A percentile compares a stretch with the other conserved stretches of the same genome.
Conservation (phyloP, 225 moss, liverwort and hornwort species). For the Pleurozium schreberi region DNA sequence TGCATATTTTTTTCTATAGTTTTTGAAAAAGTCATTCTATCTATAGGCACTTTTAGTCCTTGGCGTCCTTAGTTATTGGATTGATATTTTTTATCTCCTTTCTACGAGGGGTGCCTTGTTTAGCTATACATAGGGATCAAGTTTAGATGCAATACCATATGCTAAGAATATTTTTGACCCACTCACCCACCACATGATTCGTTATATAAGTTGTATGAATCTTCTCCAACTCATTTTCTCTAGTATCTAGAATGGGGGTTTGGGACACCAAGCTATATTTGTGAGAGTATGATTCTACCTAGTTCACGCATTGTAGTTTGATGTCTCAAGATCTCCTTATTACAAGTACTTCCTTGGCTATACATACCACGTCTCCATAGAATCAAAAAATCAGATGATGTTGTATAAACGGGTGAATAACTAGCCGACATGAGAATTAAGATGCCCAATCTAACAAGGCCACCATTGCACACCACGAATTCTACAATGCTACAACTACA, state of each 20-base stretch:
- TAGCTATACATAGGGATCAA: background rate
- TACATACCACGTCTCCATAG: background rate
- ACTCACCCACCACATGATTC: no score
- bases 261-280: background rate
- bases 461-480: background rate
- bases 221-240: background rate
- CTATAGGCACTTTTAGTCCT: background rate
- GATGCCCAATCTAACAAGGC: background rate
- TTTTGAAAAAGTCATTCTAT: background rate
- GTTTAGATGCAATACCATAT: background rate
- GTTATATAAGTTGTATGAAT: background rate
- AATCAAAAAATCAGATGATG: no score
- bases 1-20: accelerated
- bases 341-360: background rate
- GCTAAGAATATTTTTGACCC: background rate
- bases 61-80: accelerated
- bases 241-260: background rate
- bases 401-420: no score
- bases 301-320: no score
- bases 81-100: background rate
- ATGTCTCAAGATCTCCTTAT: no score
- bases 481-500: background rate
- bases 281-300: no score
- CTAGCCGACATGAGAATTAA: accelerated
- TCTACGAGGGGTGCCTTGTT: no score